A percentile compares a stretch with the other conserved stretches of the same genome.
These are phyloP conservation scores for Syncephalastrum racemosum DNA, from an alignment of 371 early-diverging fungal genomes.

Conservation along the genomic window DNA sequence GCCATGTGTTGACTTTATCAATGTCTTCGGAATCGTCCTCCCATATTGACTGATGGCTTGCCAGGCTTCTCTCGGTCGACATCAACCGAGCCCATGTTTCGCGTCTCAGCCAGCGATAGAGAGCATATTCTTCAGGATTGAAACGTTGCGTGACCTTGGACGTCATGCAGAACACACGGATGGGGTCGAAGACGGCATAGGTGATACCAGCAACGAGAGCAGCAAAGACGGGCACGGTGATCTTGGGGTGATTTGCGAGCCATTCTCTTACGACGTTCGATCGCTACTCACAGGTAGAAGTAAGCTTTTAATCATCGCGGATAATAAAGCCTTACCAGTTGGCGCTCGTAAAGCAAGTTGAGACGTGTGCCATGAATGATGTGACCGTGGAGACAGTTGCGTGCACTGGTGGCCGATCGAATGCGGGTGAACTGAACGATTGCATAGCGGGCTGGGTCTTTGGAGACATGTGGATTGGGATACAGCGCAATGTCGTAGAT, in stretches of 20 bases:
- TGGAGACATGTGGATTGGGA: conserved; percentile 53
- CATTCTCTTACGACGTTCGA: conserved; percentile 68
- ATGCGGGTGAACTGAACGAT: conserved; percentile 73
- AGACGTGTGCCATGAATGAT: conserved; percentile 68
- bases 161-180: conserved; percentile 83
- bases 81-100: conserved; percentile 59
- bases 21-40: conserved; percentile 63
- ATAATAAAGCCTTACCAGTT: conserved; percentile 32
- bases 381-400: conserved; percentile 86
- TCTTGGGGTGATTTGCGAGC: conserved; percentile 70
- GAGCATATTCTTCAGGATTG: conserved; percentile 61
- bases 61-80: background rate
- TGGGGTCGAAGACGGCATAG: conserved; percentile 89
- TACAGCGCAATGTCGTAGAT: conserved; percentile 73
- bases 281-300: conserved; percentile 27
- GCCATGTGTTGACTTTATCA: conserved; percentile 55
- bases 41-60: conserved; percentile 39
- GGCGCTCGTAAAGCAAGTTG: conserved; percentile 69
- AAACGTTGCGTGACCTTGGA: conserved; percentile 82
- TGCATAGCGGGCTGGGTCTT: conserved; percentile 79
- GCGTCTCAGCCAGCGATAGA: conserved; percentile 64
- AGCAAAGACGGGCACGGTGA: conserved; percentile 74
- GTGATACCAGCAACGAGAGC: conserved; percentile 75
- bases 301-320: background rate
- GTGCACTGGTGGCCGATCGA: conserved; percentile 84